A percentile compares a stretch with the other conserved stretches of the same genome.
Conservation (phyloP, 805 yeast species). For the Metschnikowia anglica region DNA sequence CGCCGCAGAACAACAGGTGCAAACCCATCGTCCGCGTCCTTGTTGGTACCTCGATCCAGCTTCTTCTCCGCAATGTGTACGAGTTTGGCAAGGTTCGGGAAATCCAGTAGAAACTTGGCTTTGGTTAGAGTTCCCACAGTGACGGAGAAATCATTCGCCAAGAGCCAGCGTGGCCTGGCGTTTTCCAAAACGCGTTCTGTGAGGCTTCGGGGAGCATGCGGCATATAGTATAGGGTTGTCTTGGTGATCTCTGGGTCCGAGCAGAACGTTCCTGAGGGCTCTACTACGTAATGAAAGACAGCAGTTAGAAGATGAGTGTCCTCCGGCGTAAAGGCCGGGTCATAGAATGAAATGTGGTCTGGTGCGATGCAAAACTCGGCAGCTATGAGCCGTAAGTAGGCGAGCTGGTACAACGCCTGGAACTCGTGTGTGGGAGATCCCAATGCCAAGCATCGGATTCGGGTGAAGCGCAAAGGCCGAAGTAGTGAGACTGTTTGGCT, state of each 20-base stretch:
- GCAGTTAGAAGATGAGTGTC: conserved; percentile 40
- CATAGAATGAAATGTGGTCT: conserved; percentile 49
- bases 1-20: conserved; percentile 22
- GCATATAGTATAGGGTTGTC: conserved; percentile 56
- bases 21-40: conserved; percentile 22
- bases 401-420: conserved; percentile 68
- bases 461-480: conserved; percentile 10
- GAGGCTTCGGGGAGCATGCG: conserved; percentile 68
- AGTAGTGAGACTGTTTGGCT: conserved; percentile 5
- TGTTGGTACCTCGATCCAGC: conserved; percentile 3
- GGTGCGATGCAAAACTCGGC: conserved; percentile 17
- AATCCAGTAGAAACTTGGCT: conserved; percentile 40
- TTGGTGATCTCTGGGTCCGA: background rate
- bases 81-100: conserved; percentile 45
- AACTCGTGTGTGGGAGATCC: conserved; percentile 61
- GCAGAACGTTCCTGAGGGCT: conserved; percentile 10
- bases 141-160: conserved; percentile 52
- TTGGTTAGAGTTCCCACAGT: conserved; percentile 56
- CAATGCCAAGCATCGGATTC: conserved; percentile 66
- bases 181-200: conserved; percentile 41
- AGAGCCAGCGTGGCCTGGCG: conserved; percentile 37
- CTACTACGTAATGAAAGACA: conserved; percentile 17
- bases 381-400: conserved; percentile 48
- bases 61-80: conserved; percentile 22
- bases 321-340: conserved; percentile 55